Evolutionary conservation across 2,329 filamentous ascomycete species (phyloP), one percentile per base, ranked within the genome.

Genomic region (Helotiales sp.): DNA sequence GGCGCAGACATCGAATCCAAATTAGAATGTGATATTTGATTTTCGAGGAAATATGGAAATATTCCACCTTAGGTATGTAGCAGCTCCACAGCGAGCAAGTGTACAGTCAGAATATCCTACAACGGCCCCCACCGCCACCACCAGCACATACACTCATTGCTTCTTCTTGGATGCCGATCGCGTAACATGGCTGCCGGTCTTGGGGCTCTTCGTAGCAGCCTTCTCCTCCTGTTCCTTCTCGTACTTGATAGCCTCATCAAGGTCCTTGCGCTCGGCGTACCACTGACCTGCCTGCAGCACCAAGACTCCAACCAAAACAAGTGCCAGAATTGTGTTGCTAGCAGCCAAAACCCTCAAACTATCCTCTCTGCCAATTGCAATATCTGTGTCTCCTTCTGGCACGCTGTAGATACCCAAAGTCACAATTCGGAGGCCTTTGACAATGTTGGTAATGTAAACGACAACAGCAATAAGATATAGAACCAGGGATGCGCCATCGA

Each of bases 211-310:
- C 66, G 78, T 75, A 57, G 73, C 78, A 74, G 79, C 81, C 79
- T 84, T 84, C 75, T 81, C 83, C 68, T 80, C 79, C 64, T 81
- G 78, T 70, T 82, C 83, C 79, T 83, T 80, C 72, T 89, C 86
- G 70, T 90, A 84, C 77, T 88, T 86, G 76, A 87, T 88, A 64
- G 86, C 84, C 79, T 97, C 94, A 78, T 94, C 91, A 76, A 86
- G 85, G 80, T 98, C 94, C 82, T 96, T 96, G 77, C 92, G 87
- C 86, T 98, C 94, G 28, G 96, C 96, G 82, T 99, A 99, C 96
- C 95, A 98, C 85, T 98, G 93, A 11, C 96, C 96, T 22, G 93
- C 93, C 87, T 99, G 96, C 76, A 99, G 82, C 37, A 97, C 92
- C 71, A 99, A 79, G 10, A 99, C 92, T 5, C 96, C 96, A 2